A percentile compares a stretch with the other conserved stretches of the same genome.
These are phyloP conservation scores for Sporisorium graminicola DNA, from an alignment of 1,284 basidiomycete genomes.

Conservation along the genomic window DNA sequence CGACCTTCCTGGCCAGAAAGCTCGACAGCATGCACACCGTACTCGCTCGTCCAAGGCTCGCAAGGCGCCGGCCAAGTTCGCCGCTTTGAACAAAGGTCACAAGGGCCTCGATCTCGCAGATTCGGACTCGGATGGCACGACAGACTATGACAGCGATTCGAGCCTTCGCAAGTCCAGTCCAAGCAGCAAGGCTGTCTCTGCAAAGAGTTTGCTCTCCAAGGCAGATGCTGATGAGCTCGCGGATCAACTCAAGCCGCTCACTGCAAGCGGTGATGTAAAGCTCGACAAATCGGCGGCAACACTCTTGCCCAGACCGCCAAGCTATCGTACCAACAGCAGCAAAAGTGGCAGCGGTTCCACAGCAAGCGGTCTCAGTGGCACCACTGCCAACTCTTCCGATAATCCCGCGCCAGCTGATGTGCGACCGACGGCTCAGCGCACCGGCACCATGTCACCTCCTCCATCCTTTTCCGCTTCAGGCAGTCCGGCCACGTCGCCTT, in stretches of 20 bases:
- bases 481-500: background rate
- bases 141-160: slow-evolving; percentile 53
- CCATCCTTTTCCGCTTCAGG: slow-evolving; percentile 24
- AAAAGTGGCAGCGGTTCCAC: slow-evolving; percentile 17
- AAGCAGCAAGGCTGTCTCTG: slow-evolving; percentile 15
- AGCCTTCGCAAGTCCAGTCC: slow-evolving; percentile 20
- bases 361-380: slow-evolving; percentile 24
- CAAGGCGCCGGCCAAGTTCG: slow-evolving; percentile 56
- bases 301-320: slow-evolving; percentile 34
- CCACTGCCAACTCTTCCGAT: slow-evolving; percentile 10
- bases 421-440: slow-evolving; percentile 17
- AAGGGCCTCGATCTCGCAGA: slow-evolving; percentile 23
- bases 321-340: slow-evolving; percentile 48
- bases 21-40: slow-evolving; percentile 14
- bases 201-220: slow-evolving; percentile 19
- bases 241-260: slow-evolving; percentile 25
- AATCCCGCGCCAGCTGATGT: slow-evolving; percentile 4
- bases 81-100: slow-evolving; percentile 32
- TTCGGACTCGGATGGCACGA: slow-evolving; percentile 38
- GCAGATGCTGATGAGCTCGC: slow-evolving; percentile 26
- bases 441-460: slow-evolving; percentile 29
- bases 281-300: slow-evolving; percentile 14
- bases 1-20: slow-evolving; percentile 17
- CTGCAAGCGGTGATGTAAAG: slow-evolving; percentile 20
- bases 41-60: slow-evolving; percentile 19